Evolutionary conservation across 352 stramenopile species (phyloP), one percentile per base, ranked within the genome.

Genomic region (Globisporangium polare): DNA sequence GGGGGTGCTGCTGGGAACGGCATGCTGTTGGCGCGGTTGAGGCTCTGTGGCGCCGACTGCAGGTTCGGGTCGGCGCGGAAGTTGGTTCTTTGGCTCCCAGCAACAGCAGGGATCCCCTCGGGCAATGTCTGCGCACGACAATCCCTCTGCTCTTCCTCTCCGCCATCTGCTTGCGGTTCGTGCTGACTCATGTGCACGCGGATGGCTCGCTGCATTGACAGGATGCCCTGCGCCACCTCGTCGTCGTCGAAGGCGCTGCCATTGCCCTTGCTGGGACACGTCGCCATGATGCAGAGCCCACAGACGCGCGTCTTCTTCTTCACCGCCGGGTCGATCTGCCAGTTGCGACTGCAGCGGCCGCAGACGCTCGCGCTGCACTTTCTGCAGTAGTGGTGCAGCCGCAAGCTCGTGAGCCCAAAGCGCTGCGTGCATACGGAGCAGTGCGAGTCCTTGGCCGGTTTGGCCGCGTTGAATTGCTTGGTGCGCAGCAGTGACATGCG

Each of bases 301-400:
- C 64, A 70, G 2, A 70, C 53, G 4, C 60, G 59, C 26, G 57
- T 51, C 46, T 70, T 70, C 53, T 67, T 70, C 22, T 63, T 55
- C 7, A 9, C 49, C 2, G 41, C 12, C 0, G 35, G 7, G 13
- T 45, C 29, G 24, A 68, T 42, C 31, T 45, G 31, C 29, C 62
- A 60, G n/a, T 55, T 54, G n/a, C 58, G 46, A 24, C 60, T 71
- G 60, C 65, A 71, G 18, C 24, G n/a, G 12, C 62, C 33, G 33
- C 65, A 71, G 27, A 71, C 53, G 17, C 47, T 67, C 18, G 52
- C 41, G 20, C 37, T 57, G 54, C 65, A 71, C 37, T 71, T 68
- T 4, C 60, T 60, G n/a, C 65, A 71, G 33, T 54, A 43, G 53
- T 60, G 52, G 41, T 59, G 53, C 47, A 45, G 26, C 12, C 61